Conservation (phyloP, 495 filamentous ascomycete genomes). For the Penicillium samsonianum region DNA sequence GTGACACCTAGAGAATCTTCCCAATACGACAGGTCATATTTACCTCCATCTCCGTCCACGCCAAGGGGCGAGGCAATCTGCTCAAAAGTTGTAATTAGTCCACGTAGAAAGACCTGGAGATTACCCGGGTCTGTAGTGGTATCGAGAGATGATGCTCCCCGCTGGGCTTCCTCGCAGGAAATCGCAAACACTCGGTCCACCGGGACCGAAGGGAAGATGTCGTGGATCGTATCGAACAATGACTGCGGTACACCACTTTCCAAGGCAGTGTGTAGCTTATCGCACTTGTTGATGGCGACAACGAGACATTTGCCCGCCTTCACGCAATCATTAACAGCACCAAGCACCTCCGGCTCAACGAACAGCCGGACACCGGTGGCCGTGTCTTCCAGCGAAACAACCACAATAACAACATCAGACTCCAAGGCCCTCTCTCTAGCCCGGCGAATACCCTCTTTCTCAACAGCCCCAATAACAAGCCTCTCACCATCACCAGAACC, state of each 20-base stretch:
- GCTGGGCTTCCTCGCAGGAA: constrained; percentile 61
- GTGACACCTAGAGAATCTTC: constrained; percentile 88
- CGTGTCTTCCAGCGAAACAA: constrained; percentile 65
- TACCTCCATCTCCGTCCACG: constrained; percentile 37
- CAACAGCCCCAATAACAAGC: constrained; percentile 66
- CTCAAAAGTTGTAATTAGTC: constrained; percentile 67
- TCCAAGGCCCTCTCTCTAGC: constrained; percentile 78
- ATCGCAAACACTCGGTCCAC: constrained; percentile 58
- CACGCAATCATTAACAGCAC: constrained; percentile 56
- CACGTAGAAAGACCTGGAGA: constrained; percentile 67
- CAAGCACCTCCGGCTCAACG: constrained; percentile 60
- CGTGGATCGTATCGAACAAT: constrained; percentile 26
- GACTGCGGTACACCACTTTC: constrained; percentile 17
- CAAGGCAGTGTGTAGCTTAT: constrained; percentile 46
- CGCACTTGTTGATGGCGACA: constrained; percentile 81
- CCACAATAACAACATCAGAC: constrained; percentile 83
- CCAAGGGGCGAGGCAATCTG: constrained; percentile 65
- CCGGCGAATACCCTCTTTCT: constrained; percentile 86
- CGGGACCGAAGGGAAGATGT: constrained; percentile 41
- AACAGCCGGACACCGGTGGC: constrained; percentile 35
- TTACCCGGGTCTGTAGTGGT: constrained; percentile 55
- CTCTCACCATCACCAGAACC: constrained; percentile 10
- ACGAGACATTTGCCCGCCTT: constrained; percentile 61
- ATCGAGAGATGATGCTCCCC: constrained; percentile 3
- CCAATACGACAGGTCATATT: constrained; percentile 57